These are phyloP conservation scores for Gracilaria gracilis DNA, from an alignment of 23 red algal species.

Conservation along the genomic window DNA sequence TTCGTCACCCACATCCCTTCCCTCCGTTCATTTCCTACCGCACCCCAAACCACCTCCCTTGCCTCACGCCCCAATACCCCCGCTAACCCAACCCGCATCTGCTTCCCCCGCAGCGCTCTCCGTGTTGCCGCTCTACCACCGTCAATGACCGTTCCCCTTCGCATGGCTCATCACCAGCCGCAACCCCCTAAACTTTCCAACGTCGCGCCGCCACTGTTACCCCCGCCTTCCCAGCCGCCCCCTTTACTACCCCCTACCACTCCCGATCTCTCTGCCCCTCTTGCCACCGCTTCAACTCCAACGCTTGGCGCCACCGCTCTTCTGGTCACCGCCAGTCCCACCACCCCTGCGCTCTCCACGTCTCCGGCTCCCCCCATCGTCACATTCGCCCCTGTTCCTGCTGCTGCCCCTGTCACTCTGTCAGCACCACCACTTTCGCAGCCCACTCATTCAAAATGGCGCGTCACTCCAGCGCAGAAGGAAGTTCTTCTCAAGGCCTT, in stretches of 20 bases:
- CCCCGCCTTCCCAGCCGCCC: slow-evolving; percentile 17
- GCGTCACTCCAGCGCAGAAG: slow-evolving; percentile 57
- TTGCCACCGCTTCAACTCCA: slow-evolving; percentile 4
- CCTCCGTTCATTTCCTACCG: neutral
- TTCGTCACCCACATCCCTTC: neutral
- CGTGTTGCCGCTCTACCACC: neutral
- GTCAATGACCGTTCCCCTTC: slow-evolving; percentile 40
- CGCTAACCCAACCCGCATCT: neutral
- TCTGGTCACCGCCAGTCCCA: slow-evolving; percentile 18
- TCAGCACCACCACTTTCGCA: slow-evolving; percentile 11
- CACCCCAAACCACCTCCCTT: neutral
- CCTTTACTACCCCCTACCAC: slow-evolving; percentile 14
- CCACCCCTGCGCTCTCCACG: slow-evolving; percentile 21
- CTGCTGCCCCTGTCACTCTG: neutral
- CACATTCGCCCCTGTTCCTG: slow-evolving; percentile 13
- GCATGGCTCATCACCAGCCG: slow-evolving; percentile 49
- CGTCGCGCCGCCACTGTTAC: neutral
- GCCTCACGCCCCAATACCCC: neutral
- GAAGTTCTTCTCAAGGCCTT: slow-evolving; percentile 54
- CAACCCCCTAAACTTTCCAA: slow-evolving; percentile 1
- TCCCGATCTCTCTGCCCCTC: slow-evolving; percentile 14
- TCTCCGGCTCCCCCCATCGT: slow-evolving; percentile 28
- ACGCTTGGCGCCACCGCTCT: slow-evolving; percentile 15
- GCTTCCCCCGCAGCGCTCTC: neutral
- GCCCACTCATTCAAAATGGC: slow-evolving; percentile 66